Percentiles rank a stretch among this genome's conserved stretches.
phyloP scores from a whole-genome alignment of 164 flowering plant genomes.

The Paratinospora sagittata region DNA sequence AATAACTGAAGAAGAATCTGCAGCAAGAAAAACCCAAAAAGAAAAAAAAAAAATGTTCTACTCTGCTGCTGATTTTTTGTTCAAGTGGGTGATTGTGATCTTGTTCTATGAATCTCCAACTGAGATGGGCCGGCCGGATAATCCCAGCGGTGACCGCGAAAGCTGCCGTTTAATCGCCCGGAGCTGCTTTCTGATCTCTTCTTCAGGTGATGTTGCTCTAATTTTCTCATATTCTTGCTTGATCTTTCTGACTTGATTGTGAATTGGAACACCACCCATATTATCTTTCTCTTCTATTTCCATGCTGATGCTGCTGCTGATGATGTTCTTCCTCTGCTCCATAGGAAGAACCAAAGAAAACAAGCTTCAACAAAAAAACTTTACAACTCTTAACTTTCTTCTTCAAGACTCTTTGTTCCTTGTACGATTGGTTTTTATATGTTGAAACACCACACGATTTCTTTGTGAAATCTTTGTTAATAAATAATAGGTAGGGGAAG shows the following conservation, averaged over 20 bases:
- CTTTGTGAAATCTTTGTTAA: not conserved
- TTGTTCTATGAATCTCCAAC: constrained; percentile 35
- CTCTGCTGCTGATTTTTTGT: no score
- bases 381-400: not conserved
- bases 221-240: constrained; percentile 56
- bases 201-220: constrained; percentile 28
- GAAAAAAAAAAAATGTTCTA: not conserved
- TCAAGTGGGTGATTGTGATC: no score
- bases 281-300: constrained; percentile 7
- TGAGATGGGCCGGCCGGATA: constrained; percentile 42
- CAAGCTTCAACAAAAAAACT: not conserved
- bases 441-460: not conserved
- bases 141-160: constrained; percentile 59
- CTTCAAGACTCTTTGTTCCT: not conserved
- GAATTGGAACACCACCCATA: constrained; percentile 39
- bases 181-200: constrained; percentile 31
- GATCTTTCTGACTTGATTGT: constrained; percentile 66
- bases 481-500: not conserved
- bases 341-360: constrained; percentile 2
- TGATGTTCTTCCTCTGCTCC: constrained; percentile 19
- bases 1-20: not conserved
- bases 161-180: constrained; percentile 40
- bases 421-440: not conserved
- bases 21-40: not conserved
- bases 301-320: no score